phyloP scores from a whole-genome alignment of 306 rosid species.

The Citrullus amarus region DNA sequence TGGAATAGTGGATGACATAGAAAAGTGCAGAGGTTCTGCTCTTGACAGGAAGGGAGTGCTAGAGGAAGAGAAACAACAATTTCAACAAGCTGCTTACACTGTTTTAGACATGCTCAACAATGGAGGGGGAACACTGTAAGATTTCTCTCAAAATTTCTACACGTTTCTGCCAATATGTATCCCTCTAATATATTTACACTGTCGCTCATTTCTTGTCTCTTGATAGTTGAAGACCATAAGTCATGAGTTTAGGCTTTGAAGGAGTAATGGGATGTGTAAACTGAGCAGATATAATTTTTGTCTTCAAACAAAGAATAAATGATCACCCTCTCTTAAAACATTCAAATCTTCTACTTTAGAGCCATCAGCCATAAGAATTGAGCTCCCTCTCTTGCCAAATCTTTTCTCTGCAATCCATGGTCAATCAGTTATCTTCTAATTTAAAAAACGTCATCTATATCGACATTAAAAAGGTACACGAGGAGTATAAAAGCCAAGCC shows the following conservation, averaged over 20 bases:
- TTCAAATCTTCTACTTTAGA: slow-evolving; percentile 59
- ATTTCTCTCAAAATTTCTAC: slow-evolving; percentile 9
- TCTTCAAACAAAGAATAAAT: slow-evolving; percentile 42
- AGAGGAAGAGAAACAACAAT: slow-evolving; percentile 58
- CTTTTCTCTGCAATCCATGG: slow-evolving; percentile 44
- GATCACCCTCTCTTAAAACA: slow-evolving; percentile 60
- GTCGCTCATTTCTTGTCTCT: background rate
- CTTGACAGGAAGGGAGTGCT: slow-evolving; percentile 47
- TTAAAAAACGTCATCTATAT: background rate
- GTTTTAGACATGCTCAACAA: slow-evolving; percentile 54
- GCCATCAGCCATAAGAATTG: slow-evolving; percentile 54
- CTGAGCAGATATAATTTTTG: slow-evolving; percentile 3
- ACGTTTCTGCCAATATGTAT: background rate
- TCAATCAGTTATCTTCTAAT: background rate
- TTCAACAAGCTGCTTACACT: slow-evolving; percentile 71
- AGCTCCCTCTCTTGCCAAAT: slow-evolving; percentile 56
- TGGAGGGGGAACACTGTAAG: slow-evolving; percentile 26
- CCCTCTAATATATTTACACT: background rate
- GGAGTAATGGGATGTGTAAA: background rate
- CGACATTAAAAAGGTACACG: background rate
- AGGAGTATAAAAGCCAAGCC: background rate
- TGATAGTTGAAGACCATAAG: background rate
- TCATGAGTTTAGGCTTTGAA: background rate
- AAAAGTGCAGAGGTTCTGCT: slow-evolving; percentile 47
- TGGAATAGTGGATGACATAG: slow-evolving; percentile 48